Base-by-base conservation (phyloP, 192 early-diverging fungal genomes). In the Jimgerdemannia lactiflua region DNA sequence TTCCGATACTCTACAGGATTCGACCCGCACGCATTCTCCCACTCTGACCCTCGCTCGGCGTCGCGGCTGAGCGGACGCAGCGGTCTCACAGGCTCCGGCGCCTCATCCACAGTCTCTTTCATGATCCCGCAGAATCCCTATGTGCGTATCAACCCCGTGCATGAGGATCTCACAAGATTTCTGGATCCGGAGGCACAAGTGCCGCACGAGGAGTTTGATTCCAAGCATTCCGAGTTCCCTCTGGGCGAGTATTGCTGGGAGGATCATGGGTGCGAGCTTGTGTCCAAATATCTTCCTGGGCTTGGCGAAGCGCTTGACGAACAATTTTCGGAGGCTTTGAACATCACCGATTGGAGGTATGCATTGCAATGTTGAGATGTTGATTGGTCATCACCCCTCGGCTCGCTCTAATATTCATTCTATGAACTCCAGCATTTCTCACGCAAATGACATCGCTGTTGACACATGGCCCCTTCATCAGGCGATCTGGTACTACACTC, bases 171-270 rank as follows among this genome's bases (percentile, higher is more conserved):
- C 67, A 73, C 76, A 64, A 77, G 83, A 39, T 88, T 88, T 70
- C 68, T 84, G 11, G 80, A 85, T 67, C 70, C 78, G 42, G 42
- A 70, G 39, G 70, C 71, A 8, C 74, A 76, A 9, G 73, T 85
- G 0, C 68, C 79, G 41, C 84, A 74, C 3, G 80, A 75, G 4
- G 42, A 77, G 2, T 88, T 88, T 63, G 79, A 83, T 17, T 70
- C 72, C 14, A 73, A 76, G 17, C 75, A 83, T 63, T 70, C 64
- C 1, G 84, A 84, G 65, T 86, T 86, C 49, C 81, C 78, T 43
- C 75, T 89, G 29, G 73, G 80, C 20, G 87, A 89, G 49, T 89
- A 87, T 75, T 79, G 84, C 4, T 89, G 88, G 88, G 87, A 88
- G 77, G 85, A 88, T 17, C 86, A 89, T 64, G 88, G 87, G 3